phyloP scores from a whole-genome alignment of 2,329 filamentous ascomycete species.

The Penicillium expansum region DNA sequence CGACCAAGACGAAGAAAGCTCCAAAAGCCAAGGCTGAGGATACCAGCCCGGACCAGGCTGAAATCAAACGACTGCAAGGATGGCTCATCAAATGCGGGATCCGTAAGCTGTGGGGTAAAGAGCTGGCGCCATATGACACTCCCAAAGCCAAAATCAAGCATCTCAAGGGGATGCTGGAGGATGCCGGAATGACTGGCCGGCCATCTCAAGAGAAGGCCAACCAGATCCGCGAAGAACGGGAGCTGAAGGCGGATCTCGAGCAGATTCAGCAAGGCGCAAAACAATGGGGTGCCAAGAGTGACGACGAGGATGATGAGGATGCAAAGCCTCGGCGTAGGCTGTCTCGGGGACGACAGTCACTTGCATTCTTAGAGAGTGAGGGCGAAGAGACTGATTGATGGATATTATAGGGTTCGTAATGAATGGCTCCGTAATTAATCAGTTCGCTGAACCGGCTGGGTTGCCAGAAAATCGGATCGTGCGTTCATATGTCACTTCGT shows the following conservation, averaged over 20 bases:
- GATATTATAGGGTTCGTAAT: neutral
- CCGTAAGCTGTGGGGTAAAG: constrained; percentile 84
- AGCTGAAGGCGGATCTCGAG: constrained; percentile 80
- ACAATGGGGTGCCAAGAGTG: constrained; percentile 64
- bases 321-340: constrained; percentile 39
- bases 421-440: neutral
- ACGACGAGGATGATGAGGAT: constrained; percentile 41
- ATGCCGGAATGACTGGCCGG: constrained; percentile 82
- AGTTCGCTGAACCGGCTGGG: neutral
- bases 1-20: constrained; percentile 35
- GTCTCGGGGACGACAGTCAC: constrained; percentile 43
- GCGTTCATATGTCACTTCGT: constrained; percentile 3
- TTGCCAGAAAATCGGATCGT: neutral
- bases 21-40: constrained; percentile 47
- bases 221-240: constrained; percentile 82
- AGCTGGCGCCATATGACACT: constrained; percentile 74
- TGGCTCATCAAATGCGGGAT: constrained; percentile 88
- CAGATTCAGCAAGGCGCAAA: constrained; percentile 78
- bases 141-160: constrained; percentile 77
- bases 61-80: constrained; percentile 84
- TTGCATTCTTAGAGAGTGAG: constrained; percentile 65
- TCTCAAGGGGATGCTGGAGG: constrained; percentile 72
- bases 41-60: constrained; percentile 64
- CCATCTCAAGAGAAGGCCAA: constrained; percentile 81
- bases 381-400: constrained; percentile 59